A percentile compares a stretch with the other conserved stretches of the same genome.
phyloP scores from a whole-genome alignment of 179 eudicot genomes.

The Silene noctiflora region DNA sequence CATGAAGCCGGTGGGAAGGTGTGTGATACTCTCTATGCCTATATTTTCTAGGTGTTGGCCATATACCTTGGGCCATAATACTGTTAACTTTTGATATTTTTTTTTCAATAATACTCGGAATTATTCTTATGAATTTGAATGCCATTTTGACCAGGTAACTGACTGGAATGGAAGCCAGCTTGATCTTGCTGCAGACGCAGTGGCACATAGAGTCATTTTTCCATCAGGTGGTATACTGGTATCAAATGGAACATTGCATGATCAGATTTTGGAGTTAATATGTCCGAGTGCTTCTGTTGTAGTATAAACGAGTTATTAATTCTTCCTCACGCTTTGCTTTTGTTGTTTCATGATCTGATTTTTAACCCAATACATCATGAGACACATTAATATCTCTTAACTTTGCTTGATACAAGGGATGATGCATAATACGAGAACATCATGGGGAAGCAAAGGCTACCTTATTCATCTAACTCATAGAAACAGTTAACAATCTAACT shows the following conservation, averaged over 20 bases:
- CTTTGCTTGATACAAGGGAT: too few species aligned
- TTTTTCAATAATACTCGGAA: neutral
- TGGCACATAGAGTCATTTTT: conserved; percentile 53
- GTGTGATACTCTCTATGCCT: conserved; percentile 11
- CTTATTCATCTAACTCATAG: too few species aligned
- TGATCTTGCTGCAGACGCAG: conserved; percentile 68
- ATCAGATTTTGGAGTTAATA: conserved; percentile 52
- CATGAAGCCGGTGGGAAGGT: conserved; percentile 98
- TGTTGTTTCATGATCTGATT: too few species aligned
- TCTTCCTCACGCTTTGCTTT: too few species aligned
- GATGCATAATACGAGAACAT: too few species aligned
- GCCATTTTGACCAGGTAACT: conserved; percentile 50
- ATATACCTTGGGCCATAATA: conserved; percentile 1
- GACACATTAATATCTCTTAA: too few species aligned
- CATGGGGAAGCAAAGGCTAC: too few species aligned
- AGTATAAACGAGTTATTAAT: conserved; percentile 19
- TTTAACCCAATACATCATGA: too few species aligned
- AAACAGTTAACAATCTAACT: too few species aligned
- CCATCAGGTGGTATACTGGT: conserved; percentile 86
- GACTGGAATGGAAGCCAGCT: conserved; percentile 76
- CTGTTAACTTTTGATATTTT: neutral
- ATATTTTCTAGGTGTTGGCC: neutral
- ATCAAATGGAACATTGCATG: conserved; percentile 56
- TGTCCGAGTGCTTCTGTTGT: conserved; percentile 41
- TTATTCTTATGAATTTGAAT: neutral